These are phyloP conservation scores for Diplodia sapinea DNA, from an alignment of 2,329 filamentous ascomycete species.

Conservation along the genomic window DNA sequence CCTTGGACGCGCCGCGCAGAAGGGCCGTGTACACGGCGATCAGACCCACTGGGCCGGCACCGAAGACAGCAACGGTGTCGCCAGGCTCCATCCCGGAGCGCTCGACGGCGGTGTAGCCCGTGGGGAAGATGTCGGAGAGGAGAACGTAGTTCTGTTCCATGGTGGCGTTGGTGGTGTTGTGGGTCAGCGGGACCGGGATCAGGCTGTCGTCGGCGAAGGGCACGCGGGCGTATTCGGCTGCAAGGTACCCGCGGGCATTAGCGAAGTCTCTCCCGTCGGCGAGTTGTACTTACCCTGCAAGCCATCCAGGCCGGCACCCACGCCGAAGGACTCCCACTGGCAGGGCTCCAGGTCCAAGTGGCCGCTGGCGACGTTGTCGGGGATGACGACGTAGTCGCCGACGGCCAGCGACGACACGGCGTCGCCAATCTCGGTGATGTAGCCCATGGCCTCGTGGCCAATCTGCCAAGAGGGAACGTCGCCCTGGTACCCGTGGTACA, in stretches of 20 bases:
- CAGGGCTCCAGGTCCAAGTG: conserved; percentile 22
- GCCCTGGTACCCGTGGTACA: conserved; percentile 38
- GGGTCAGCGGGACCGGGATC: conserved; percentile 12
- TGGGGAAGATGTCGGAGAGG: conserved; percentile 48
- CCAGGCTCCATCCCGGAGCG: conserved; percentile 49
- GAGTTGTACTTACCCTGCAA: not conserved
- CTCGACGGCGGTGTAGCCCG: conserved; percentile 48
- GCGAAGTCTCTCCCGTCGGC: no score
- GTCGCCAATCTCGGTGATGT: conserved; percentile 32
- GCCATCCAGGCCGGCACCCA: not conserved
- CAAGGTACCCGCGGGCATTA: no score
- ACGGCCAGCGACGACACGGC: conserved; percentile 25
- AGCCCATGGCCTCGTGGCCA: conserved; percentile 34
- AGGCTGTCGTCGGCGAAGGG: conserved; percentile 31
- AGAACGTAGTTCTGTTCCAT: conserved; percentile 37
- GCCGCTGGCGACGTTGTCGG: conserved; percentile 28
- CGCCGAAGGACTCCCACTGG: not conserved
- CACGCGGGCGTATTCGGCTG: conserved; percentile 32
- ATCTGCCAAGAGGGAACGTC: not conserved
- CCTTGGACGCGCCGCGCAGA: conserved; percentile 33
- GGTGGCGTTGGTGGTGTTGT: not conserved
- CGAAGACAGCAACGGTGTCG: conserved; percentile 35
- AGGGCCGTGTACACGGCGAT: conserved; percentile 34
- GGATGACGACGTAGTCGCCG: conserved; percentile 34
- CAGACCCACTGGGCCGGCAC: conserved; percentile 34